Base-by-base conservation (phyloP, 371 early-diverging fungal genomes). In the Mucor racemosus region DNA sequence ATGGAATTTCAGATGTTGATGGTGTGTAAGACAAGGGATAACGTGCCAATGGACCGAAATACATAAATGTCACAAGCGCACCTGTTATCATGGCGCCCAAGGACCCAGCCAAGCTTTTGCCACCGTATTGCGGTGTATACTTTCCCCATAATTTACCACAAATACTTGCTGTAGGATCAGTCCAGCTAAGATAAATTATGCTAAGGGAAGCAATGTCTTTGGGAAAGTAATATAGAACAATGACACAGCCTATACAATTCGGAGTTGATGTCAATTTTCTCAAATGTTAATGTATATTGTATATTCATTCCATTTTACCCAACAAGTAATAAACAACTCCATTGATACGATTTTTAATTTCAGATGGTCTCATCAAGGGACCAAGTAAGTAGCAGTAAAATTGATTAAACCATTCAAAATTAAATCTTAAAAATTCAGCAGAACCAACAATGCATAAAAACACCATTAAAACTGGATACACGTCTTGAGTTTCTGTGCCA, bases 141-240 rank as follows among this genome's bases (percentile, higher is more conserved):
- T 70, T 71, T 46, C 86, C 86, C 76, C 75, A 84, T 36, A 80
- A 66, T 42, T 77, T 73, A 31, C 86, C 86, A 57, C 75, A 74
- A 14, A 83, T 76, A 39, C 84, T 83, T 10, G 86, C 86, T 1
- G 80, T 82, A 14, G 86, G 84, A 60, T 86, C 86, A 7, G 81
- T 73, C 86, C 86, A 86, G 11, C 82, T 80, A 21, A 86, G 60
- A 65, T 82, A 84, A 57, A 86, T 66, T 33, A 86, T 86, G 10
- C 84, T 81, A n/a, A 86, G 35, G 9, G 84, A 70, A n/a, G 81
- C 84, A 48, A 86, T 70, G 40, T 86, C 84, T 53, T 63, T 72
- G 19, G 84, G 81, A 56, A 81, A 82, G 13, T 64, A 62, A 40
- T 79, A 79, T 14, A 81, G 62, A 5, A 77, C 79, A 69, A 80